Evolutionary conservation across 495 filamentous ascomycete genomes (phyloP).

Genomic region (Tuber magnatum): DNA sequence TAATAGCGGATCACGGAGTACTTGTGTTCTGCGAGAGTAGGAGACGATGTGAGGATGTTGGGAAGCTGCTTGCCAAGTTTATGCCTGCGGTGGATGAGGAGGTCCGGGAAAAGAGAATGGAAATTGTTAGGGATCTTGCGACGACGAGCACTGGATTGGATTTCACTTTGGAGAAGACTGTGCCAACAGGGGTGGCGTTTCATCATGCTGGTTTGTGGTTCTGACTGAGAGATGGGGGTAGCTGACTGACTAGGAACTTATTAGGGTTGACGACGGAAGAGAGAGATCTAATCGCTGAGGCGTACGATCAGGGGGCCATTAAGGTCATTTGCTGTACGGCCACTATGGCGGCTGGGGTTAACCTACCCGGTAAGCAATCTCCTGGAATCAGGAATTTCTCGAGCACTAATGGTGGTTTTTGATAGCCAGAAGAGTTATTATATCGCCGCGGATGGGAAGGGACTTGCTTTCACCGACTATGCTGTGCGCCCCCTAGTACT

Average conservation of each 20-base stretch:
- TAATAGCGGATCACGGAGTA: constrained; percentile 59
- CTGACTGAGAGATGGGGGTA: not conserved
- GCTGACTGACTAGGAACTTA: not conserved
- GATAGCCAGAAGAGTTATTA: constrained; percentile 63
- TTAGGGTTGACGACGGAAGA: constrained; percentile 70
- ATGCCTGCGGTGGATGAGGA: constrained; percentile 52
- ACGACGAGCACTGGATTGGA: constrained; percentile 64
- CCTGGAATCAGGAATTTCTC: not conserved
- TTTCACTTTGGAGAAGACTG: constrained; percentile 56
- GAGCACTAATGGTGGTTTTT: not conserved
- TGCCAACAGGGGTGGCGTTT: constrained; percentile 64
- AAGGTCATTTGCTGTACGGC: constrained; percentile 75
- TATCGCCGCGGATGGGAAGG: constrained; percentile 71
- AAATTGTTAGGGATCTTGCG: constrained; percentile 62
- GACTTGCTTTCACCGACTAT: constrained; percentile 70
- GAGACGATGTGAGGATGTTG: constrained; percentile 37
- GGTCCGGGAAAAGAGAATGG: constrained; percentile 54
- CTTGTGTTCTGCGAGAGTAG: constrained; percentile 72
- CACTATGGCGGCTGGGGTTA: constrained; percentile 78
- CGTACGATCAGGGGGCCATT: constrained; percentile 63
- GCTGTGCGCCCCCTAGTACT: constrained; percentile 50
- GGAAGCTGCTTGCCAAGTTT: constrained; percentile 51
- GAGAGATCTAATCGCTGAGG: constrained; percentile 63
- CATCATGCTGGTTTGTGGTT: constrained; percentile 49
- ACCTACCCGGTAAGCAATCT: constrained; percentile 47